phyloP scores from a whole-genome alignment of 2,329 filamentous ascomycete genomes.

The Hymenoscyphus fructigenus region DNA sequence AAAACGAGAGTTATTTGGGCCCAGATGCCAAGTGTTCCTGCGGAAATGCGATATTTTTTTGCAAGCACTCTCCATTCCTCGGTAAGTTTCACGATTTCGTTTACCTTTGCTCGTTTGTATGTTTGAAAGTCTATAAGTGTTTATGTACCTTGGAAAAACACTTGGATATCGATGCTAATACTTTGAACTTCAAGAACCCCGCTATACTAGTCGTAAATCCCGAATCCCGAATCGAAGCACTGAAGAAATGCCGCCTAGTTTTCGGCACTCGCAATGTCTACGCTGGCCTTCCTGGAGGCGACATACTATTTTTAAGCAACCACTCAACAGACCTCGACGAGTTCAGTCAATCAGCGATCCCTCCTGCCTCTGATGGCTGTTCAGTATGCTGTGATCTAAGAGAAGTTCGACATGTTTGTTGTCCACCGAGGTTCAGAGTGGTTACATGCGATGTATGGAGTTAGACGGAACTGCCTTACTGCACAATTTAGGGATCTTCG shows the following conservation, averaged over 20 bases:
- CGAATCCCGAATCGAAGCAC: background rate
- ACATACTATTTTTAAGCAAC: constrained; percentile 5
- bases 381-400: background rate
- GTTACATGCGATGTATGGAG: background rate
- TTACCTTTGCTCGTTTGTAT: no score
- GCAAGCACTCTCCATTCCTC: background rate
- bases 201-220: background rate
- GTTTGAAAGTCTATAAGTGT: background rate
- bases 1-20: background rate
- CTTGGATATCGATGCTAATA: background rate
- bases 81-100: no score
- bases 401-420: background rate
- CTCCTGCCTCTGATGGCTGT: background rate
- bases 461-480: background rate
- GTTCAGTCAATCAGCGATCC: background rate
- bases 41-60: background rate
- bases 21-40: no score
- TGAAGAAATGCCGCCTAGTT: background rate
- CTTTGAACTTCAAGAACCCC: background rate
- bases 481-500: background rate
- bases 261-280: constrained; percentile 7
- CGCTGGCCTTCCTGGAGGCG: background rate
- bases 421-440: no score
- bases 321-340: background rate
- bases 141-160: no score